Evolutionary conservation across 2,329 filamentous ascomycete genomes (phyloP).

Genomic region (Arthrobotrys sphaeroides): DNA sequence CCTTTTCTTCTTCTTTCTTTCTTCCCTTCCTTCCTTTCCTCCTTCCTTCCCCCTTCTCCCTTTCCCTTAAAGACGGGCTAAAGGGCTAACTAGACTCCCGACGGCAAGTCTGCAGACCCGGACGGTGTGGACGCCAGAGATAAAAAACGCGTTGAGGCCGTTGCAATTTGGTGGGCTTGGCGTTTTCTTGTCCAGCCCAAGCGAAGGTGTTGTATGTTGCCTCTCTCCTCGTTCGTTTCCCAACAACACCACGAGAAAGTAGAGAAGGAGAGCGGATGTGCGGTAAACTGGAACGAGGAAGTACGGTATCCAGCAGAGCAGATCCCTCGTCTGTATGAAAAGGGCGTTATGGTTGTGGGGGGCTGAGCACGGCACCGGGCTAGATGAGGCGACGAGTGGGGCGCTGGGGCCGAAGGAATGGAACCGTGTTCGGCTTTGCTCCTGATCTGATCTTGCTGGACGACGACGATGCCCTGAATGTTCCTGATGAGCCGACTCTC

Average conservation of each 20-base stretch:
- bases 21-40: neutral
- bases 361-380: slow-evolving; percentile 21
- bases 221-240: neutral
- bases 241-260: neutral
- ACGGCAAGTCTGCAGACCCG: no score
- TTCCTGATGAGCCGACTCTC: slow-evolving; percentile 36
- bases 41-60: slow-evolving; percentile 25
- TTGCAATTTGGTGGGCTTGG: slow-evolving; percentile 15
- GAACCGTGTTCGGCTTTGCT: slow-evolving; percentile 30
- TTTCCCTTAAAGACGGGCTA: neutral
- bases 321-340: neutral
- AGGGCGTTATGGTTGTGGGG: neutral
- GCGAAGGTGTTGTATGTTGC: neutral
- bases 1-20: no score
- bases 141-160: neutral
- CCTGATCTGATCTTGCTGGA: slow-evolving; percentile 31
- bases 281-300: neutral
- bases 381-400: slow-evolving; percentile 41
- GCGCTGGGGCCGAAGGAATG: slow-evolving; percentile 42
- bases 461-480: slow-evolving; percentile 27
- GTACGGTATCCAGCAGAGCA: neutral
- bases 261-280: neutral
- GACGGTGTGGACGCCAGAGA: neutral
- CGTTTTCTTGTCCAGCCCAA: neutral
- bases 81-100: neutral